Evolutionary conservation across 176 grass and related monocot genomes (phyloP).

Genomic region (Ananas comosus): DNA sequence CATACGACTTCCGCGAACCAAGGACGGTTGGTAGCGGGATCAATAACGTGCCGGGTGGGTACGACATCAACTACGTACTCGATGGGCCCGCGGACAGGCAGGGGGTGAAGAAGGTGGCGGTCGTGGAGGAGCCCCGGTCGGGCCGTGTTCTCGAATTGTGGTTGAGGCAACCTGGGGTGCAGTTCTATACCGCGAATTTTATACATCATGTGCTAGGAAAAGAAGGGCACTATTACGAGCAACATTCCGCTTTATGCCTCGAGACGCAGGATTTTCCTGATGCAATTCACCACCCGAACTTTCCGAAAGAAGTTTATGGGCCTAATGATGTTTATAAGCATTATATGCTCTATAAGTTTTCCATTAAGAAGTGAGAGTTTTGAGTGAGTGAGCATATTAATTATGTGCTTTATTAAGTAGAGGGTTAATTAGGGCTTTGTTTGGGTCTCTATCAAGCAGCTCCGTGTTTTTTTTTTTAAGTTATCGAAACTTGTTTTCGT

Average conservation of each 20-base stretch:
- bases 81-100: conserved; percentile 38
- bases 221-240: conserved; percentile 39
- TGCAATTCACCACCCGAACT: conserved; percentile 49
- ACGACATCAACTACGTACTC: conserved; percentile 82
- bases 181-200: conserved; percentile 69
- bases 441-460: no score
- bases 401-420: not conserved
- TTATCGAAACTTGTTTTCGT: no score
- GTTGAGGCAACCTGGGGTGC: conserved; percentile 60
- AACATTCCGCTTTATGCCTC: conserved; percentile 51
- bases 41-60: conserved; percentile 30
- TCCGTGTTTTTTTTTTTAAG: no score
- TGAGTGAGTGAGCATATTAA: not conserved
- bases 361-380: conserved; percentile 14
- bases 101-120: conserved; percentile 57
- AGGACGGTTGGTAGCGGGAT: conserved; percentile 24
- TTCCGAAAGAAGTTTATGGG: conserved; percentile 54
- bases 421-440: no score
- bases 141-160: conserved; percentile 76
- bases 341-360: conserved; percentile 87
- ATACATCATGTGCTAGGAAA: conserved; percentile 57
- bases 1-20: conserved; percentile 48
- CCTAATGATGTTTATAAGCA: conserved; percentile 58
- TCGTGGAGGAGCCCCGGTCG: conserved; percentile 35
- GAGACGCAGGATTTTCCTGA: conserved; percentile 75